Evolutionary conservation across 2,329 filamentous ascomycete genomes (phyloP).

Genomic region (Periconia sp.): DNA sequence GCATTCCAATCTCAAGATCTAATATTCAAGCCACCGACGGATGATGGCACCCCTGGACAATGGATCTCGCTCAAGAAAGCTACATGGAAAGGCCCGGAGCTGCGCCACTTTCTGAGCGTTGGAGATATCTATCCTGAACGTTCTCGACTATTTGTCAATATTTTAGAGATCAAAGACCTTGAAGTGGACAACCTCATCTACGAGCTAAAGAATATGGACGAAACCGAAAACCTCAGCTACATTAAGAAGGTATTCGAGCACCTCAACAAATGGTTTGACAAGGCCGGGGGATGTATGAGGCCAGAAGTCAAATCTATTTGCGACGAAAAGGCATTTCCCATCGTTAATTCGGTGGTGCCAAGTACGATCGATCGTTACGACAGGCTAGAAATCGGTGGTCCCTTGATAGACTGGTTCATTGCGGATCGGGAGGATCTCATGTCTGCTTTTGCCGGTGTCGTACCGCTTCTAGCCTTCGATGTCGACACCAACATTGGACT

Average conservation of each 20-base stretch:
- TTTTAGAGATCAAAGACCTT: background rate
- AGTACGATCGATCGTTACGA: too few relatives aligned
- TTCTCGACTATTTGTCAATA: background rate
- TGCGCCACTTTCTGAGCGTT: too few relatives aligned
- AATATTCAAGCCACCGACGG: background rate
- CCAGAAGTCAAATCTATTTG: background rate
- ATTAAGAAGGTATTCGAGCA: background rate
- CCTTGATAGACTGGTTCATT: conserved; percentile 9
- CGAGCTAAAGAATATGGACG: background rate
- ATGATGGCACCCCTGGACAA: background rate
- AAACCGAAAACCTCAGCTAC: background rate
- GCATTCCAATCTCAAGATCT: too few relatives aligned
- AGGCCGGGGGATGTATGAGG: background rate
- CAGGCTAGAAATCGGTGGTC: too few relatives aligned
- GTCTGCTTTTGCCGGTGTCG: conserved; percentile 5
- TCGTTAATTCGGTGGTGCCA: too few relatives aligned
- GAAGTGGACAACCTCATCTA: background rate
- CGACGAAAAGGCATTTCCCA: conserved; percentile 1
- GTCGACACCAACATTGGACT: too few relatives aligned
- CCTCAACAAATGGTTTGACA: background rate
- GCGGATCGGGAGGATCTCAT: conserved; percentile 2
- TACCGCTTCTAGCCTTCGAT: conserved; percentile 2
- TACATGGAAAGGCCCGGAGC: too few relatives aligned
- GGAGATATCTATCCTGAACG: background rate
- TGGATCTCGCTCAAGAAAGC: too few relatives aligned